These are phyloP conservation scores for Polyporus tsugae DNA, from an alignment of 1,284 basidiomycete species.

Conservation along the genomic window DNA sequence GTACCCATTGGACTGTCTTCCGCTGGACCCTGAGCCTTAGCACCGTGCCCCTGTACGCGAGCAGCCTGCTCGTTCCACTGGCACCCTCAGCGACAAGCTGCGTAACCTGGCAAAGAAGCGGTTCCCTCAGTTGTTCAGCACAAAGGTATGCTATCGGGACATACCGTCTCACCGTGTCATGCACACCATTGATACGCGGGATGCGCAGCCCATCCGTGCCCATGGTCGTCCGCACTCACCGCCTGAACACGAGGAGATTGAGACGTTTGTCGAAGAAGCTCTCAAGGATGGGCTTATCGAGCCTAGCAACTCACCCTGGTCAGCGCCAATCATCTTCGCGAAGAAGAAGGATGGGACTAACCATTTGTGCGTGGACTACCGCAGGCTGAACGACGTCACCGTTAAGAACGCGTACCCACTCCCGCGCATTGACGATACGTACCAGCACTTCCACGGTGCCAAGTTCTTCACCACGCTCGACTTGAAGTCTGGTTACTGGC, in stretches of 20 bases:
- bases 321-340: conserved; percentile 49
- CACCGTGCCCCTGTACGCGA: too few species aligned
- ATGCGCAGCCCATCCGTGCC: too few species aligned
- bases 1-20: too few species aligned
- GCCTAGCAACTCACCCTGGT: not conserved
- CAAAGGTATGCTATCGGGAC: too few species aligned
- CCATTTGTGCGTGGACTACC: conserved; percentile 52
- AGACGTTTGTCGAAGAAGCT: not conserved
- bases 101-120: too few species aligned
- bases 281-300: not conserved
- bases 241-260: not conserved
- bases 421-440: conserved; percentile 47
- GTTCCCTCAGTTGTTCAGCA: too few species aligned
- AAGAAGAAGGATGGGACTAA: conserved; percentile 53
- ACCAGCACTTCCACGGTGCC: conserved; percentile 40
- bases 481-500: conserved; percentile 42
- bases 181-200: too few species aligned
- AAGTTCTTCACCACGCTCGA: conserved; percentile 44
- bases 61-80: too few species aligned
- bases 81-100: too few species aligned
- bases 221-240: too few species aligned
- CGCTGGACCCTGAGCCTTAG: too few species aligned
- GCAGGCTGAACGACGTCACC: conserved; percentile 50
- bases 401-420: conserved; percentile 46
- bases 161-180: too few species aligned